A percentile compares a stretch with the other conserved stretches of the same genome.
phyloP scores from a whole-genome alignment of 2,329 filamentous ascomycete species.

The Penicillium hordei region DNA sequence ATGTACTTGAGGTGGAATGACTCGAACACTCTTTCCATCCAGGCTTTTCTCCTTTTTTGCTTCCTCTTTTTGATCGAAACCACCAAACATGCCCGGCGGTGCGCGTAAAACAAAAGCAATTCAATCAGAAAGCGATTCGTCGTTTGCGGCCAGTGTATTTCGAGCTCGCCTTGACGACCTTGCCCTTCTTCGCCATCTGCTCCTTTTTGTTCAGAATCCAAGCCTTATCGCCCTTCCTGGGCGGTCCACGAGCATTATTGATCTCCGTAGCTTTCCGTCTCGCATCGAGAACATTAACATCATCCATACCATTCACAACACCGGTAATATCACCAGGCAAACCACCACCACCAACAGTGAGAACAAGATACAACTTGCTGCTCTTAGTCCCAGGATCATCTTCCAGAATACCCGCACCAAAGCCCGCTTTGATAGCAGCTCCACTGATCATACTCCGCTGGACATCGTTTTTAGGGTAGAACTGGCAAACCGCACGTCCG shows the following conservation, averaged over 20 bases:
- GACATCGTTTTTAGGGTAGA: constrained; percentile 93
- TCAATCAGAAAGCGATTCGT: constrained; percentile 67
- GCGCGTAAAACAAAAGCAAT: background rate
- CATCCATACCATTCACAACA: constrained; percentile 84
- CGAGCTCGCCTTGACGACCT: constrained; percentile 85
- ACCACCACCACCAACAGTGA: constrained; percentile 79
- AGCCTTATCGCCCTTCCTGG: constrained; percentile 51
- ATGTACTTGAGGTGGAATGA: background rate
- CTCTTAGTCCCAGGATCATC: constrained; percentile 97
- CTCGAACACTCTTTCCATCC: background rate
- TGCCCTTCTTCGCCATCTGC: constrained; percentile 92
- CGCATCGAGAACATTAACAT: constrained; percentile 76
- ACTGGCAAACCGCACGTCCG: constrained; percentile 90
- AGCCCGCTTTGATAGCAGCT: constrained; percentile 89
- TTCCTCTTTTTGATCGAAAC: background rate
- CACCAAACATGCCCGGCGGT: background rate
- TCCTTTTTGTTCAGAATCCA: constrained; percentile 67
- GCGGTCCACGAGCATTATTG: constrained; percentile 46
- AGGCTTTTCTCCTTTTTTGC: background rate
- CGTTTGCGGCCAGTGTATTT: constrained; percentile 94
- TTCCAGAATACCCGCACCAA: constrained; percentile 90
- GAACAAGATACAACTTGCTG: constrained; percentile 89
- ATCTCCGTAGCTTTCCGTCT: constrained; percentile 51
- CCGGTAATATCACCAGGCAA: constrained; percentile 75
- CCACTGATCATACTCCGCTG: constrained; percentile 90